These are phyloP conservation scores for Naegleria lovaniensis DNA, from an alignment of 208 protist species.

Conservation along the genomic window DNA sequence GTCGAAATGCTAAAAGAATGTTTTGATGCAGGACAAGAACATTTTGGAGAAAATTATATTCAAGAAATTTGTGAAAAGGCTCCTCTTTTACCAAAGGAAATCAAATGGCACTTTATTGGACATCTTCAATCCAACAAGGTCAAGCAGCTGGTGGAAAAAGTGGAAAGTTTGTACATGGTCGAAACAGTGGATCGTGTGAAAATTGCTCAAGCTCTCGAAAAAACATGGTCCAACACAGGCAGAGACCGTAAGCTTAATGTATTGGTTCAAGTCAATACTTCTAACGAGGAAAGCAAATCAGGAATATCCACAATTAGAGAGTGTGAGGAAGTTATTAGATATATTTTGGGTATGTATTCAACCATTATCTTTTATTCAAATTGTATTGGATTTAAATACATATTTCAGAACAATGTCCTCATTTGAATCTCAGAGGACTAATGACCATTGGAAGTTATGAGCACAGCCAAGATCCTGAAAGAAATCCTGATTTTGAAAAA, in stretches of 20 bases:
- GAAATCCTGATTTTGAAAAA: conserved; percentile 70
- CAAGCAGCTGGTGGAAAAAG: conserved; percentile 61
- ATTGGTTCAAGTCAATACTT: conserved; percentile 89
- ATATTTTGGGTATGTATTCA: conserved; percentile 45
- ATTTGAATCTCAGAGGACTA: conserved; percentile 74
- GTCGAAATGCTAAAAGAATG: conserved; percentile 33
- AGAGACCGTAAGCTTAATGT: conserved; percentile 52
- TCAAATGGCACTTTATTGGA: conserved; percentile 94
- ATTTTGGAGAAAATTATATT: conserved; percentile 94
- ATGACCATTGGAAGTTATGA: conserved; percentile 93
- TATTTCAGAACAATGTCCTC: conserved; percentile 50
- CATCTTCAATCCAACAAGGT: conserved; percentile 94
- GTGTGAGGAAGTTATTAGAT: conserved; percentile 57
- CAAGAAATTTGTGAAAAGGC: conserved; percentile 85
- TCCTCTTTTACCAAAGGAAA: conserved; percentile 64
- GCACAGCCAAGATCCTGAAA: conserved; percentile 57
- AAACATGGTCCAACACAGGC: conserved; percentile 29
- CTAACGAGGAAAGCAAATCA: conserved; percentile 80
- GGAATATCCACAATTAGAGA: conserved; percentile 61
- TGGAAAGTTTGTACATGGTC: conserved; percentile 63
- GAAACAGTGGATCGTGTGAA: conserved; percentile 82
- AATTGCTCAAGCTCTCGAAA: conserved; percentile 76
- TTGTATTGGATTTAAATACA: not conserved
- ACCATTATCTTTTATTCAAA: not conserved
- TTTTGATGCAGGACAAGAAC: conserved; percentile 53